phyloP scores from a whole-genome alignment of 305 asterid species.

The Nicotiana rustica region DNA sequence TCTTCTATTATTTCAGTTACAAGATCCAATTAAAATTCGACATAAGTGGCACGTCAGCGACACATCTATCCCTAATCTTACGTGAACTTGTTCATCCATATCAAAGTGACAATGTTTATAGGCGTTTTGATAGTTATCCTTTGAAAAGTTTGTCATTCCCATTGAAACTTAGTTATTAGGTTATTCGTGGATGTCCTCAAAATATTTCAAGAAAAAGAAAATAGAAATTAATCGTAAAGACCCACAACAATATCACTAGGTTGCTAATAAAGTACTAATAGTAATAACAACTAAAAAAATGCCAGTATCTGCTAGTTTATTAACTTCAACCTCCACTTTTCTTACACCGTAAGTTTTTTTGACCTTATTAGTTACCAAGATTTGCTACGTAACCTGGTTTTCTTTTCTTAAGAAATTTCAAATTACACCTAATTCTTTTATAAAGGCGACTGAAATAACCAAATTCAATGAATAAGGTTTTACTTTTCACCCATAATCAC shows the following conservation, averaged over 20 bases:
- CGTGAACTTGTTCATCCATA: neutral
- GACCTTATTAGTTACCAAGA: too few species aligned
- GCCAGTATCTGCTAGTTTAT: too few species aligned
- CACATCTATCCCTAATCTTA: slow-evolving; percentile 12
- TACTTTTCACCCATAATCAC: too few species aligned
- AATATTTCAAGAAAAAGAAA: neutral
- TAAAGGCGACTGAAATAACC: too few species aligned
- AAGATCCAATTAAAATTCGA: slow-evolving; percentile 13
- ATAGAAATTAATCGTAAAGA: neutral
- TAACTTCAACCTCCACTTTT: too few species aligned
- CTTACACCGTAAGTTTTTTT: too few species aligned
- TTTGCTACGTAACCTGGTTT: too few species aligned
- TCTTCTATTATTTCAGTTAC: slow-evolving; percentile 28
- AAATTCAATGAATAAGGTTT: too few species aligned
- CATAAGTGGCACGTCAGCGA: neutral
- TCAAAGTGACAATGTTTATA: neutral
- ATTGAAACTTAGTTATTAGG: neutral
- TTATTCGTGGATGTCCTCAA: neutral
- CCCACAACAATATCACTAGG: neutral
- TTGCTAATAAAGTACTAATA: neutral
- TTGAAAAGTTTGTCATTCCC: neutral
- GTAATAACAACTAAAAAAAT: too few species aligned
- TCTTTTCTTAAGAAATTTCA: too few species aligned
- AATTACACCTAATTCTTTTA: too few species aligned
- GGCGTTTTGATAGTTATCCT: neutral